A percentile compares a stretch with the other conserved stretches of the same genome.
Evolutionary conservation across 805 yeast species (phyloP).

Genomic region (Pichia eremophila): DNA sequence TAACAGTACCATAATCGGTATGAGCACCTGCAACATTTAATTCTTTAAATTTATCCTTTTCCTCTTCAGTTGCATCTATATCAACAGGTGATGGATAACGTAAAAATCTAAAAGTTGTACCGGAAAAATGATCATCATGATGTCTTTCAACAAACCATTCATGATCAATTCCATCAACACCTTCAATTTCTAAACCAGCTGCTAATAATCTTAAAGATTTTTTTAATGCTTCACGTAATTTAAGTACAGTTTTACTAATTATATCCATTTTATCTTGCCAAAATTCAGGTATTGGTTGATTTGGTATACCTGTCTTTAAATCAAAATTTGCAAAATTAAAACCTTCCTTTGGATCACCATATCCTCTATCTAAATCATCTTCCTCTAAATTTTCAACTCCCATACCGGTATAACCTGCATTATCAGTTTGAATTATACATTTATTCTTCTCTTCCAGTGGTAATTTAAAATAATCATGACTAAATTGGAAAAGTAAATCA

Average conservation of each 20-base stretch:
- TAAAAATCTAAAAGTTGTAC: constrained; percentile 59
- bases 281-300: constrained; percentile 43
- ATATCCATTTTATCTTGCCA: constrained; percentile 30
- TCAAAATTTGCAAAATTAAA: constrained; percentile 55
- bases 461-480: constrained; percentile 25
- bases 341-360: constrained; percentile 45
- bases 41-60: constrained; percentile 30
- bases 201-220: constrained; percentile 49
- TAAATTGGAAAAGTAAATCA: constrained; percentile 15
- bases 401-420: constrained; percentile 34
- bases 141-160: constrained; percentile 62
- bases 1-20: constrained; percentile 73
- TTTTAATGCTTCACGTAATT: constrained; percentile 41
- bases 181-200: constrained; percentile 53
- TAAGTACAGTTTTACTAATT: constrained; percentile 31
- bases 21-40: constrained; percentile 68
- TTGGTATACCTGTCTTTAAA: constrained; percentile 37
- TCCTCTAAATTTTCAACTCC: constrained; percentile 35
- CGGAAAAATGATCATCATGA: constrained; percentile 39
- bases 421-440: constrained; percentile 42
- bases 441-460: constrained; percentile 43
- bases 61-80: constrained; percentile 36
- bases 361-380: constrained; percentile 24
- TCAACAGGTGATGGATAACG: constrained; percentile 56
- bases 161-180: constrained; percentile 33